Evolutionary conservation across 805 yeast genomes (phyloP), one percentile per base, ranked within the genome.

Genomic region (Maudiozyma turicensis): DNA sequence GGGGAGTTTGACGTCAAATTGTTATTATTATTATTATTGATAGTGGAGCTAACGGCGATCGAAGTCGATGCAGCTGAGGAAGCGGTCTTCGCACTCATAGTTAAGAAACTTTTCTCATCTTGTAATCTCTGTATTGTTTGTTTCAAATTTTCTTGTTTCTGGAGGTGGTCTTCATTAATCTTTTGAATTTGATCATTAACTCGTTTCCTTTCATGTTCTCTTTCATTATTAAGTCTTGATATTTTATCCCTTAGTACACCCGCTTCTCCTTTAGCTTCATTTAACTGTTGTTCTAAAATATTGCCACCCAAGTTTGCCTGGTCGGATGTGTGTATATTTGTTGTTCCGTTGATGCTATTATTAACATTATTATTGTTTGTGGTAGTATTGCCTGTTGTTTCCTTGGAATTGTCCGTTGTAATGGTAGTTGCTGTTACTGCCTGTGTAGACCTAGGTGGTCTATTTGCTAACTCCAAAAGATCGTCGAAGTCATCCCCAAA

Each of bases 231-330:
- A 3, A 77, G 52, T 40, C 75, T 73, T 20, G 73, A 67, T 20
- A 85, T 66, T 56, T 81, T 86, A 8, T 82, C 78, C 48, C 95
- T 71, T 14, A 90, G 70, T 35, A 89, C 81, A 11, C 93, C 81
- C 37, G 86, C 81, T 59, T 90, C 96, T 2, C 97, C 97, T 48
- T 77, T 77, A 5, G 86, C 83, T 35, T 73, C 67, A 48, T 70
- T 72, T n/a, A 80, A 53, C 40, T 68, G 33, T 6, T 35, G 38
- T 35, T 35, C 38, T 11, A 35, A 15, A 35, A 35, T 4, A 35
- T 35, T 35, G 15, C 20, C 38, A 35, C 8, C 14, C n/a, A 13
- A 15, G 14, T 35, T 13, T 5, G 38, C 14, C 14, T 20, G 26
- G 26, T 4, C 26, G 4, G 26, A 4, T 20, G 26, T 20, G 26